Evolutionary conservation across 495 filamentous ascomycete genomes (phyloP), one percentile per base, ranked within the genome.

Genomic region (Penicillium malachiteum): DNA sequence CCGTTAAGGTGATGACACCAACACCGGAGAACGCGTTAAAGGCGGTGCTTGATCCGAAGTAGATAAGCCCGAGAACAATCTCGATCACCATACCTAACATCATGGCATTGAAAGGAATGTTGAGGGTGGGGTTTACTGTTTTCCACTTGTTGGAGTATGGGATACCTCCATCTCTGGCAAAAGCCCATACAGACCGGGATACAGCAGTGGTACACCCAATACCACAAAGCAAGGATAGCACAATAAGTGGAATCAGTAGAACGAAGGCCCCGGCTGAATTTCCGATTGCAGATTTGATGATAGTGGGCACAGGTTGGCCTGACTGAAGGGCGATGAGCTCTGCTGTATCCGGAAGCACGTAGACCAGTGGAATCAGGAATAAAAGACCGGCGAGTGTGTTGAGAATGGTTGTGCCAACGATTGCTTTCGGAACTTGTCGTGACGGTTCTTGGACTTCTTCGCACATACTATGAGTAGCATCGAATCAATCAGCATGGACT

Each of bases 391-490:
- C 87, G 31, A 79, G 63, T 35, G 80, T 75, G 17, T 85, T 86
- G 26, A 87, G 81, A 11, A 75, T 75, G 42, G 89, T 84, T 33
- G 81, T 84, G 33, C 75, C 77, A 33, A 89, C 73, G 76, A 89
- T 87, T 41, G 86, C 84, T 50, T 78, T 80, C 6, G 86, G 86
- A 1, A 81, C 86, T 64, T 81, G 78, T 1, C 78, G 62, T 14
- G 81, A 65, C 17, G 86, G 80, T 13, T 86, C 73, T 13, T 84
- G 84, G 16, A 89, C 87, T 63, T 89, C 86, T 66, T 67, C 65
- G 17, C 75, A 78, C 79, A 84, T 82, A 17, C 81, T 80, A 39
- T 33, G 7, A 76, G 21, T 26, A 26, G 4, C 21, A 26, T 1
- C n/a, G 21, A 26, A 26, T 26, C 21, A 26, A 26, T 26, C 21